Evolutionary conservation across 306 rosid genomes (phyloP), one percentile per base, ranked within the genome.

Genomic region (Ormosia emarginata): DNA sequence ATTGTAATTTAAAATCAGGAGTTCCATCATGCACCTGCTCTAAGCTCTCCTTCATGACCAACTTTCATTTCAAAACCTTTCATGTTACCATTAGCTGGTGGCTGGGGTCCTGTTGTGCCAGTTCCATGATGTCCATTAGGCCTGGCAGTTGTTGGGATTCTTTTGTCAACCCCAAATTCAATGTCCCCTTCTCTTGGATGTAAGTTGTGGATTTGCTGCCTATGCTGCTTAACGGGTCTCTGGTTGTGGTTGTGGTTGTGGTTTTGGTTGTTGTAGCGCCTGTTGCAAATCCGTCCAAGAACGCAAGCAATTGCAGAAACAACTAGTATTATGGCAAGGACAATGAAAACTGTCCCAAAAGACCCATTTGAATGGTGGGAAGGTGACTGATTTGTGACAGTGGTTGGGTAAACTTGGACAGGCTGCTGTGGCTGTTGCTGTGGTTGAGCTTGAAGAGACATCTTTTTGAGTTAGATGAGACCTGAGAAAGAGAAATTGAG

Each of bases 311-410:
- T 57, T 2, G 86, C 86, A 2, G 99, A 93, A 49, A 95, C 44
- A 1, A 91, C 96, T 1, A 91, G 71, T 15, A 95, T 90, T 8
- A 93, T 88, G 10, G 96, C 94, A 15, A 95, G 85, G 14, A 95
- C 97, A 39, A 95, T 86, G 84, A 93, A 93, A 83, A 93, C 99
- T 5, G 96, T 62, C 72, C 97, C 99, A n/a, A 92, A 95, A 0
- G 93, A 88, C 33, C 97, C 98, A 62, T 85, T 85, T 70, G 99
- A 92, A 56, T 91, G 97, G 83, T 93, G 90, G 5, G 88, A 30
- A 29, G 90, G 52, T 11, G 88, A 85, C 29, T 85, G 90, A 7
- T 82, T 81, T 37, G 88, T 69, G 11, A 66, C 68, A 8, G 74
- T 73, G 78, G 78, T 64, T 3, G 99, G 99, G 62, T 93, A 95